Evolutionary conservation across 1,139 yeast species (phyloP), one percentile per base, ranked within the genome.

Genomic region (Hanseniaspora sp.): DNA sequence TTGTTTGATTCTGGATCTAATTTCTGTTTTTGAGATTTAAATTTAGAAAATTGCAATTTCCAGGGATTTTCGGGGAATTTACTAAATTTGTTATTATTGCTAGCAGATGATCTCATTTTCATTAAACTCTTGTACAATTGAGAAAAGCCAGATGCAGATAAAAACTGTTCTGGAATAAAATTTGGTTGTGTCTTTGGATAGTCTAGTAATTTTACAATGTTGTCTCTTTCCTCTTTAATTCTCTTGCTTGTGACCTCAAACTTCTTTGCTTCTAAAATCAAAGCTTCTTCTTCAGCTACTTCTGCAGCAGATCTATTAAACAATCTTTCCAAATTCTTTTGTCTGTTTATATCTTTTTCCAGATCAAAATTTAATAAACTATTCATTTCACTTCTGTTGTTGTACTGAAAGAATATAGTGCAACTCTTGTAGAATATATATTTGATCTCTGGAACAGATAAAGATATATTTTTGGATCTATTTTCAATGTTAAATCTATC

Each of bases 221-320:
- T 83, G 1, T 88, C 83, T 61, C 98, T 76, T 67, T 92, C 98
- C 52, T 75, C 71, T 56, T 90, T 76, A 77, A 92, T 85, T 64
- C 86, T 84, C 71, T 87, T 90, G 0, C 97, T 95, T 1, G 95
- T 88, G 56, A 90, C 78, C 64, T 92, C 98, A 59, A 92, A 86
- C 60, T 95, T 80, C 56, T 95, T 79, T 1, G 97, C 95, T 66
- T 92, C 98, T 47, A 90, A 82, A 3, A 92, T 87, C 53, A 92
- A 72, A 0, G 95, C 87, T 67, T 94, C 97, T 67, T 92, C 99
- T 68, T 92, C 98, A 0, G 98, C 97, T 43, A 92, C 86, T 65
- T 92, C 98, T 0, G 96, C 95, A 0, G 98, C 96, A 3, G 94
- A 82, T 61, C 99, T 74, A 55, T 80, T 80, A 47, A 92, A 72